These are phyloP conservation scores for Dactylellina haptotyla DNA, from an alignment of 2,329 filamentous ascomycete genomes.

Conservation along the genomic window DNA sequence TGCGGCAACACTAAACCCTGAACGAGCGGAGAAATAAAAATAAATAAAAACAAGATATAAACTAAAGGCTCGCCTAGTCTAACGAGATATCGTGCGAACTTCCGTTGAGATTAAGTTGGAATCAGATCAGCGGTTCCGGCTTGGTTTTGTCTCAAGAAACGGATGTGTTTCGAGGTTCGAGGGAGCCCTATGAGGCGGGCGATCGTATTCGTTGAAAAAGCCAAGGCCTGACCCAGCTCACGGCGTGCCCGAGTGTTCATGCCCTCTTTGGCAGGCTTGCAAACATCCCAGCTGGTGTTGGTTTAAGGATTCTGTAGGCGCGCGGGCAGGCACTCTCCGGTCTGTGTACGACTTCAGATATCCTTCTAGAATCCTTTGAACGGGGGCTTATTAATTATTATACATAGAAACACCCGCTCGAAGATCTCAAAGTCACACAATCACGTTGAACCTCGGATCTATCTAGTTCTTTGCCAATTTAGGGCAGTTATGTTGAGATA, in stretches of 20 bases:
- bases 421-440: background rate
- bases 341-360: slow-evolving; percentile 2
- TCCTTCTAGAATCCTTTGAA: slow-evolving; percentile 3
- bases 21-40: background rate
- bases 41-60: background rate
- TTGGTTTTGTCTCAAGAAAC: slow-evolving; percentile 38
- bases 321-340: slow-evolving; percentile 21
- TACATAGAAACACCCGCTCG: background rate
- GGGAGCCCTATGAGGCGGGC: slow-evolving; percentile 46
- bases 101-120: slow-evolving; percentile 41
- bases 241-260: slow-evolving; percentile 41
- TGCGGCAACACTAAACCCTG: slow-evolving; percentile 25
- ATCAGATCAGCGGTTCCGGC: slow-evolving; percentile 34
- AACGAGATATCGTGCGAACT: slow-evolving; percentile 15
- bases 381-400: background rate
- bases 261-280: slow-evolving; percentile 36
- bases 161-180: slow-evolving; percentile 37
- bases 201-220: slow-evolving; percentile 38
- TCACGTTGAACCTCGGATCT: background rate
- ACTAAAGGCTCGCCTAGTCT: slow-evolving; percentile 12
- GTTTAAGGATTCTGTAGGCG: slow-evolving; percentile 9
- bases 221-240: slow-evolving; percentile 44
- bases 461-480: background rate
- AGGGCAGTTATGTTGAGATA: background rate
- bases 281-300: slow-evolving; percentile 34